phyloP scores from a whole-genome alignment of 345 rosid genomes.

The Salix udensis region DNA sequence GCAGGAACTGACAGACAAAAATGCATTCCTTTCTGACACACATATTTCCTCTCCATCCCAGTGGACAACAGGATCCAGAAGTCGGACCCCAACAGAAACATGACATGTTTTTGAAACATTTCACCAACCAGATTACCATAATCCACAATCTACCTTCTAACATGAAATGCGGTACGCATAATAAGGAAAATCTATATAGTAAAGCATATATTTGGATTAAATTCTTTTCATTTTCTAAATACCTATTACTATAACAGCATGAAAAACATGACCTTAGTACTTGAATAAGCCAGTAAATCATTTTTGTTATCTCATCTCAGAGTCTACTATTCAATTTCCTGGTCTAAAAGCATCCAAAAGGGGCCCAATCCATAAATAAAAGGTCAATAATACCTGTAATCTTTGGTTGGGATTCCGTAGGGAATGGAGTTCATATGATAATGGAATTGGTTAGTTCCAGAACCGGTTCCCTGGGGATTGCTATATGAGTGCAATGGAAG shows the following conservation, averaged over 20 bases:
- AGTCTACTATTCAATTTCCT: neutral
- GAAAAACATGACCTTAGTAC: neutral
- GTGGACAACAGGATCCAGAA: slow-evolving; percentile 42
- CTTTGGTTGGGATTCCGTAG: slow-evolving; percentile 50
- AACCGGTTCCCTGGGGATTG: slow-evolving; percentile 30
- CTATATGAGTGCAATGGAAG: slow-evolving; percentile 36
- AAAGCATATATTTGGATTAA: neutral
- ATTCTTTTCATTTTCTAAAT: neutral
- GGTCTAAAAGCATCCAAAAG: neutral
- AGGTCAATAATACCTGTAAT: slow-evolving; percentile 40
- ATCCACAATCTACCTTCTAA: slow-evolving; percentile 11
- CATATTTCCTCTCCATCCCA: slow-evolving; percentile 6
- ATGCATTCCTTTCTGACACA: slow-evolving; percentile 1
- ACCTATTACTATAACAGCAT: neutral
- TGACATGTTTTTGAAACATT: slow-evolving; percentile 11
- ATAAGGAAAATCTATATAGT: slow-evolving; percentile 1
- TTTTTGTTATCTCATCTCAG: neutral
- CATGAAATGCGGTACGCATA: neutral
- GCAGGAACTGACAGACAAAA: slow-evolving; percentile 13
- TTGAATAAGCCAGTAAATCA: neutral
- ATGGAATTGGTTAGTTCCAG: slow-evolving; percentile 37
- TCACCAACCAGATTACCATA: slow-evolving; percentile 14
- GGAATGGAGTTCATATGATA: slow-evolving; percentile 43
- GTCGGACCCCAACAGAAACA: slow-evolving; percentile 21
- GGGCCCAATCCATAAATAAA: neutral